Base-by-base conservation (phyloP, 345 rosid species). In the Lumnitzera littorea region DNA sequence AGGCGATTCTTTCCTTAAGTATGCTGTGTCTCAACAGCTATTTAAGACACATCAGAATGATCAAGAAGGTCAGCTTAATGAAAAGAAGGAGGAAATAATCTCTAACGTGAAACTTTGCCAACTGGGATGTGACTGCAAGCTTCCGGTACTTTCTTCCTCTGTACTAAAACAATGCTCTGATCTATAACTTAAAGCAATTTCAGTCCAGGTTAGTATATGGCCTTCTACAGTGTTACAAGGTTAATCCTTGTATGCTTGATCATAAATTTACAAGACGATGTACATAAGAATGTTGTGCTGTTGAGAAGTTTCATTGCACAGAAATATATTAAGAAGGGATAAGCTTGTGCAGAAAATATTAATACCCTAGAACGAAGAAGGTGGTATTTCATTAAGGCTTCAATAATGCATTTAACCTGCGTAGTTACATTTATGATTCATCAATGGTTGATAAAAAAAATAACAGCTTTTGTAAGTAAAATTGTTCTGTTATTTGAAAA, bases 1-100 rank as follows among this genome's bases (percentile, higher is more conserved):
- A 15, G 99, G 99, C 2, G 99, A 94, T 67, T 88, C 97, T 53
- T 90, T 94, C 67, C 82, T 94, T 7, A 94, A 94, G 66, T 94
- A 90, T 70, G 91, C 91, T 48, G 80, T 67, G 48, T 70, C 91
- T 70, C 87, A 86, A 66, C 87, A 94, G 17, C 77, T 94, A 31
- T 94, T 90, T 54, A 82, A 77, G 63, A 60, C 68, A 0, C 46
- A 69, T 66, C 75, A 62, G 58, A 76, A 62, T 72, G 65, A 70
- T 60, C 95, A 94, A 12, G 97, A 86, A 63, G 99, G 99, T 64
- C 80, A 86, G 72, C 87, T 90, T 12, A 90, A 89, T 71, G 12
- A 68, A 43, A 79, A 74, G 72, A 94, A 77, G 74, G 92, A 86
- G 0, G 77, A 54, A 68, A 69, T 88, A 50, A 70, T 88, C 53